phyloP scores from a whole-genome alignment of 176 grass and related monocot genomes.

The Avena sativa region DNA sequence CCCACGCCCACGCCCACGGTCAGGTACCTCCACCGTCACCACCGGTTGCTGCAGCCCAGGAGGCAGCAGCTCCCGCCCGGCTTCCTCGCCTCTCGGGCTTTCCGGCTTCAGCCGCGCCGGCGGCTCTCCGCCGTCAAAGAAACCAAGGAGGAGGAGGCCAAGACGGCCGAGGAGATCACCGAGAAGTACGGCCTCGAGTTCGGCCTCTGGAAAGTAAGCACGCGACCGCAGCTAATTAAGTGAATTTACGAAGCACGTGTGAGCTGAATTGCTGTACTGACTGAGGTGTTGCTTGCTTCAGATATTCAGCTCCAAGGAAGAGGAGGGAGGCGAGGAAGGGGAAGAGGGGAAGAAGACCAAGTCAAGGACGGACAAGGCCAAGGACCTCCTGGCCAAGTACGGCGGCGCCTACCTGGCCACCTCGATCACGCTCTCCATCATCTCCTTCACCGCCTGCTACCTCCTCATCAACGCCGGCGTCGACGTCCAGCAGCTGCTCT shows the following conservation, averaged over 20 bases:
- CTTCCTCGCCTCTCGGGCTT: conserved; percentile 1
- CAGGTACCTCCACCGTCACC: conserved; percentile 24
- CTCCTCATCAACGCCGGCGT: conserved; percentile 88
- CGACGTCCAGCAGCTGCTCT: conserved; percentile 81
- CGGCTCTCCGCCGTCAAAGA: conserved; percentile 62
- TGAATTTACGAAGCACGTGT: background rate
- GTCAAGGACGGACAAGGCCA: conserved; percentile 82
- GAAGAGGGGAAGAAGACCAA: conserved; percentile 58
- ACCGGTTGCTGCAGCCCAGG: background rate
- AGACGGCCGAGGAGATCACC: conserved; percentile 79
- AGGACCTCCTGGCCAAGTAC: conserved; percentile 95
- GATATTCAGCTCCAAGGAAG: conserved; percentile 86
- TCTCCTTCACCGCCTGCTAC: conserved; percentile 95
- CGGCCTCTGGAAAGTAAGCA: conserved; percentile 85
- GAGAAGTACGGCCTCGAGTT: conserved; percentile 94
- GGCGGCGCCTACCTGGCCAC: conserved; percentile 95
- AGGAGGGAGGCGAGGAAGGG: conserved; percentile 32
- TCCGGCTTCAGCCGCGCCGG: conserved; percentile 18
- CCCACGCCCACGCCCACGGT: background rate
- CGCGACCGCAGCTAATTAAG: no score
- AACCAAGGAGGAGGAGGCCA: conserved; percentile 55
- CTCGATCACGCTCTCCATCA: conserved; percentile 85
- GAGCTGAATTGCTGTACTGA: background rate
- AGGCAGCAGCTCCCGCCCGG: conserved; percentile 17
- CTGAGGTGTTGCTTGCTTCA: conserved; percentile 24